Evolutionary conservation across 192 early-diverging fungal genomes (phyloP), one percentile per base, ranked within the genome.

Genomic region (Dimargaris cristalligena): DNA sequence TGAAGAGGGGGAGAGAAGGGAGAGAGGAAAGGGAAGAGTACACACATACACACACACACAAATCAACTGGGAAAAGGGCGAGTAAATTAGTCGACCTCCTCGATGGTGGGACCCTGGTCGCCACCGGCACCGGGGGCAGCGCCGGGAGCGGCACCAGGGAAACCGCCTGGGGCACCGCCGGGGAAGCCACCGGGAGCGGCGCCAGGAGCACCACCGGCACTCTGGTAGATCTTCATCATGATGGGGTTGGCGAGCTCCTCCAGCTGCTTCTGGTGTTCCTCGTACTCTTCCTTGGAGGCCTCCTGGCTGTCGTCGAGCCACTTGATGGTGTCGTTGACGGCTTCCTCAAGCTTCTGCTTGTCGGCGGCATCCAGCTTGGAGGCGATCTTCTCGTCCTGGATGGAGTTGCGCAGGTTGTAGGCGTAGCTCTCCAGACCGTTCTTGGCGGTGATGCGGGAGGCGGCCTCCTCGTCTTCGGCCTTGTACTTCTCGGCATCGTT

Each of bases 251-350:
- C 90, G 60, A 88, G 63, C 65, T 78, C 78, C 78, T 96, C 91
- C 54, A 99, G 80, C 64, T 91, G 84, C 85, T 95, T 96, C 78
- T 92, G 89, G 70, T 81, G 81, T 67, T 77, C 65, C 75, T 96
- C 92, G 71, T 87, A 96, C 81, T 99, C 95, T 74, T 96, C 93
- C 81, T 92, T 99, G 68, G 86, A 82, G 52, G 88, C 95, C 78
- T 96, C 95, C 65, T 88, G 84, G 70, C 85, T 88, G 60, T 76
- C 70, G 67, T 99, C 92, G 65, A 99, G 79, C 92, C 92, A 99
- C 67, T 85, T 79, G 79, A 95, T 90, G 68, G 90, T 77, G 63
- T 94, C 90, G 67, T 93, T 82, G 69, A 90, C 80, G 50, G 90
- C 85, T 60, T 70, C 73, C 44, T 73, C 67, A 66, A 99, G 80